Base-by-base conservation (phyloP, 140 eudicot genomes). In the Bidens hawaiensis region DNA sequence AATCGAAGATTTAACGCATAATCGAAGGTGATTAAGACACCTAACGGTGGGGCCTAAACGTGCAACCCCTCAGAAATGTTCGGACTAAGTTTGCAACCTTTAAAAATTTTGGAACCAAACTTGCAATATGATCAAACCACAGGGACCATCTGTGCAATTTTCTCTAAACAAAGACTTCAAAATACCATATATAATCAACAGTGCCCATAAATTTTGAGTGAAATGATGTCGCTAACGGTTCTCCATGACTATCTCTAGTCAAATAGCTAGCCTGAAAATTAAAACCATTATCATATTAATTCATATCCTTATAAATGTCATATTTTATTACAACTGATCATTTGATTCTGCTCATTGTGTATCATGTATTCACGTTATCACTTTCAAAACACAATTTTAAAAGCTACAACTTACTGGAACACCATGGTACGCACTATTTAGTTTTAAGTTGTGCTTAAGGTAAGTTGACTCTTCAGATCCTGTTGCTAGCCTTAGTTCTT, bases 161-260 rank as follows among this genome's bases (percentile, higher is more conserved):
- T n/a, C 6, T 9, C 4, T 3, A 25, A n/a, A 21, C 18, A 12
- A 51, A 23, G 17, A 54, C 17, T 31, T 40, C 2, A 10, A 28
- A 16, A 49, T 89, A 89, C 97, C 97, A 89, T 60, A 89, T 89
- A 49, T 85, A 89, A 69, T 89, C 97, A 73, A 89, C 95, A 36
- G 97, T 89, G 64, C 96, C 96, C 84, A 78, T 68, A 68, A 88
- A 88, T 70, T 42, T 75, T 58, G 88, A 76, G 52, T 89, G 96
- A 55, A 60, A 82, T 28, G 97, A 72, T 46, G 97, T 89, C 43
- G 76, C 97, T 62, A 80, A 75, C 12, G 97, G 97, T 78, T 89
- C 97, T 67, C 97, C 95, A 60, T 31, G 28, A 38, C 30, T 40
- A 80, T 85, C 95, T 68, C 97, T 76, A 4, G 94, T 74, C 65